phyloP scores from a whole-genome alignment of 805 yeast species.

The Kluyveromyces siamensis region DNA sequence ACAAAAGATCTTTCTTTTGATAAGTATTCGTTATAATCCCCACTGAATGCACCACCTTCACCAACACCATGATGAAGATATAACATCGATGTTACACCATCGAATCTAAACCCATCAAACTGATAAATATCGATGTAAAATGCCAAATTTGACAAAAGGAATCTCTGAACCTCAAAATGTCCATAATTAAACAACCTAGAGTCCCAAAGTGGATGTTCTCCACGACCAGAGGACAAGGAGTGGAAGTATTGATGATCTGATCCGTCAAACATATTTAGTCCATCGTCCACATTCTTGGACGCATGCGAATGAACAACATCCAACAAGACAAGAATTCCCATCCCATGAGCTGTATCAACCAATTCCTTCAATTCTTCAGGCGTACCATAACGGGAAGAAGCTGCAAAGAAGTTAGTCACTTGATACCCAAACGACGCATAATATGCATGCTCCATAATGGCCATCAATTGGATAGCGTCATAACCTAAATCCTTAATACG shows the following conservation, averaged over 20 bases:
- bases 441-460: constrained; percentile 97
- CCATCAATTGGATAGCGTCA: constrained; percentile 92
- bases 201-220: constrained; percentile 90
- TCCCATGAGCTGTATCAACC: constrained; percentile 82
- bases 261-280: constrained; percentile 88
- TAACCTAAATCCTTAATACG: constrained; percentile 77
- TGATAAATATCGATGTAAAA: constrained; percentile 73
- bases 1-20: constrained; percentile 57
- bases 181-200: constrained; percentile 92
- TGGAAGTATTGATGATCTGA: constrained; percentile 94
- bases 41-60: constrained; percentile 71
- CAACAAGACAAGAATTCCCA: constrained; percentile 77
- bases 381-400: constrained; percentile 83
- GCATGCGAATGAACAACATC: constrained; percentile 97
- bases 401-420: constrained; percentile 85
- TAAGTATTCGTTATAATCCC: constrained; percentile 87
- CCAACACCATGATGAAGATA: constrained; percentile 91
- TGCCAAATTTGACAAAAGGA: constrained; percentile 74
- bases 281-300: constrained; percentile 89
- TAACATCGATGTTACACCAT: constrained; percentile 92
- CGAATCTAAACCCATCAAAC: constrained; percentile 94
- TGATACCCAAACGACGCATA: constrained; percentile 98
- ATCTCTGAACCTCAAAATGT: constrained; percentile 81
- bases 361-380: constrained; percentile 91
- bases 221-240: constrained; percentile 62